Evolutionary conservation across 768 basidiomycete genomes (phyloP).

Genomic region (Auriscalpium microsporum): DNA sequence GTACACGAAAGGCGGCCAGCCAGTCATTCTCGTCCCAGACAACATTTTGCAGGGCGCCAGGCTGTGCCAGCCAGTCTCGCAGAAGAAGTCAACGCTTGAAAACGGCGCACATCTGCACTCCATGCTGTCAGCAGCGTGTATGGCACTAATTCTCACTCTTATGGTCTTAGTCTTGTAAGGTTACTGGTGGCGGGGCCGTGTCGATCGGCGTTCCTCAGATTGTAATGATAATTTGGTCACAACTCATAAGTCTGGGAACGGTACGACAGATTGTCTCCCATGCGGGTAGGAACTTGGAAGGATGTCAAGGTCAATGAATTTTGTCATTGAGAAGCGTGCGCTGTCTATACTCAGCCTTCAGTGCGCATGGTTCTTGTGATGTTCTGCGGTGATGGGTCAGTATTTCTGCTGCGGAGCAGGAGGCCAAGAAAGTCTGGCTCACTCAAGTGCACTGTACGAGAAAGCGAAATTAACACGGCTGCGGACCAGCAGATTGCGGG

Average conservation of each 20-base stretch:
- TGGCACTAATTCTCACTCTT: too few relatives aligned
- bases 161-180: too few relatives aligned
- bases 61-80: constrained; percentile 21
- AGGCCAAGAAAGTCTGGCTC: constrained; percentile 20
- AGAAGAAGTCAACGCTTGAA: background rate
- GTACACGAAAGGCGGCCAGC: constrained; percentile 55
- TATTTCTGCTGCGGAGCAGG: background rate
- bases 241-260: too few relatives aligned
- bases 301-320: too few relatives aligned
- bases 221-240: too few relatives aligned
- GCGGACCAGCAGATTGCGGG: background rate
- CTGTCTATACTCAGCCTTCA: constrained; percentile 23
- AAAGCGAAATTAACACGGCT: background rate
- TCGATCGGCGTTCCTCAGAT: too few relatives aligned
- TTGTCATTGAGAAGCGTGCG: too few relatives aligned
- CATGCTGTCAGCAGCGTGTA: too few relatives aligned
- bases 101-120: background rate
- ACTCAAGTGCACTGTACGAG: constrained; percentile 72
- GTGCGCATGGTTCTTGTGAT: constrained; percentile 89
- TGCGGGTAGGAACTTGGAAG: too few relatives aligned
- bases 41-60: constrained; percentile 27
- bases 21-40: constrained; percentile 46
- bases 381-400: constrained; percentile 44
- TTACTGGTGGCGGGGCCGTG: too few relatives aligned
- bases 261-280: too few relatives aligned